Evolutionary conservation across 345 rosid genomes (phyloP), one percentile per base, ranked within the genome.

Genomic region (Eucalyptus microcorys): DNA sequence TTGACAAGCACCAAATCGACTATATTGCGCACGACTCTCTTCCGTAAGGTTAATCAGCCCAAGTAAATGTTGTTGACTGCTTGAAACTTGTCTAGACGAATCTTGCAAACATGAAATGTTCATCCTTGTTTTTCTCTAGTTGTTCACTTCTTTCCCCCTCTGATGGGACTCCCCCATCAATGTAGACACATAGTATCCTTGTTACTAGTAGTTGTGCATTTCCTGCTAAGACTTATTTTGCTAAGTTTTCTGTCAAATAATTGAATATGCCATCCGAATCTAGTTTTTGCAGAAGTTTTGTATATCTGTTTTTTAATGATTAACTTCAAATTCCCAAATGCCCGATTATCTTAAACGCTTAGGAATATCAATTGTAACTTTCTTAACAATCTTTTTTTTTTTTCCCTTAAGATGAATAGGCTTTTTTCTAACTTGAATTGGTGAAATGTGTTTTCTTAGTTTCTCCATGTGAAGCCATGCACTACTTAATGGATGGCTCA

Each of bases 21-120:
- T 96, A 88, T 86, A 97, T 97, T 43, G 99, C 99, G 10, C 99
- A 97, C 34, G 98, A 97, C 91, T 89, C 99, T 42, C 99, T 97
- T 84, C 99, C 99, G 98, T 97, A 95, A 93, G 66, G 88, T 87
- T 76, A 76, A 76, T 76, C 47, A 21, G 47, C 84, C 84, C 84
- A 76, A 76, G 84, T 76, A 40, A 40, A 76, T 40, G 84, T 76
- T 40, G 27, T 40, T 76, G 84, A 37, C 11, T 76, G 84, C 84
- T 76, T 40, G 47, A 40, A 76, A 40, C 47, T 40, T 13, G 43
- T 71, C 81, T 17, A 19, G 26, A 34, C 4, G 0, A 76, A 40
- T 76, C 83, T 10, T 1, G 1, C 83, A 76, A 10, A 40, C 3
- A 5, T 76, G 83, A 76, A 37, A 10, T 76, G 47, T 40, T 11